These are phyloP conservation scores for Cochlearia excelsa DNA, from an alignment of 345 rosid genomes.

Conservation along the genomic window DNA sequence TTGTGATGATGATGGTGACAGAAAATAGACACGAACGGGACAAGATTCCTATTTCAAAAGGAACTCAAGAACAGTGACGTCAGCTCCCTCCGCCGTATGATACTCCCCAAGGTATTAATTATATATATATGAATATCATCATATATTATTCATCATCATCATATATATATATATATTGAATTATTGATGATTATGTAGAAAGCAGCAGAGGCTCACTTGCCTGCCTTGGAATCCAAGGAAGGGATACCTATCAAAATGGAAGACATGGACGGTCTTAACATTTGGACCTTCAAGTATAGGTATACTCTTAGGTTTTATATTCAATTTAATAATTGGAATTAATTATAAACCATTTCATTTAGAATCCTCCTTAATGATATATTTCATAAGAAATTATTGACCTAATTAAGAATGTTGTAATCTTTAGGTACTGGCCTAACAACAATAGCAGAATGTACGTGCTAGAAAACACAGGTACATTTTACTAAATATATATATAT, in stretches of 20 bases:
- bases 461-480: conserved; percentile 85
- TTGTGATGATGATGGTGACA: conserved; percentile 36
- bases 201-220: conserved; percentile 92
- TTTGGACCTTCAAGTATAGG: conserved; percentile 97
- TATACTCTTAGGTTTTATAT: conserved; percentile 2
- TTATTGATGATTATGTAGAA: conserved; percentile 44
- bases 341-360: too few relatives aligned
- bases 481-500: too few relatives aligned
- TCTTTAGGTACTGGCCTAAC: conserved; percentile 93
- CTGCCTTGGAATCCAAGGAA: conserved; percentile 76
- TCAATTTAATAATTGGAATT: too few relatives aligned
- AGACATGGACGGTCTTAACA: conserved; percentile 72
- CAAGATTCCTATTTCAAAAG: conserved; percentile 86
- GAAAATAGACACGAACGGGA: conserved; percentile 66
- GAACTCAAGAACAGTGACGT: conserved; percentile 96
- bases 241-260: conserved; percentile 75
- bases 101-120: conserved; percentile 82
- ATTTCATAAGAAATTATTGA: not conserved
- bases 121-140: conserved; percentile 6
- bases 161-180: too few relatives aligned
- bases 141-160: not conserved
- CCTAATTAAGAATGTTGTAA: not conserved
- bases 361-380: not conserved
- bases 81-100: conserved; percentile 80
- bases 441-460: conserved; percentile 98